Evolutionary conservation across 495 filamentous ascomycete species (phyloP).

Genomic region (Penicillium salamii): DNA sequence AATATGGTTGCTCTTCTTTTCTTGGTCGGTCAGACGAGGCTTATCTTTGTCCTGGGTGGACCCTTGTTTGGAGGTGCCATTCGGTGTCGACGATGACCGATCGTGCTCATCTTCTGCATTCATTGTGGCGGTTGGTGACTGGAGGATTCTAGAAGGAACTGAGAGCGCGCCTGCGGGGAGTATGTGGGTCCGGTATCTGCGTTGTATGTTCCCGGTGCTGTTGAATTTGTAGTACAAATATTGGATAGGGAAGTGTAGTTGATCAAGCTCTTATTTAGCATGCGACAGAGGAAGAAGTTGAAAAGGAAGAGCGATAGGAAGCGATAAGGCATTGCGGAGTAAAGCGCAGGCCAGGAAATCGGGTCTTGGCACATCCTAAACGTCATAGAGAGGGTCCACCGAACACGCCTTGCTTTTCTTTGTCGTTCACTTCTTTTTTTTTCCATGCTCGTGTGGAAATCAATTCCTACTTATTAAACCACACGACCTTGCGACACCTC

Average conservation of each 20-base stretch:
- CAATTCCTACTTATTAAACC: neutral
- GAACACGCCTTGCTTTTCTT: conserved; percentile 9
- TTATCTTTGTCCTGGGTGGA: conserved; percentile 56
- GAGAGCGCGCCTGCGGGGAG: conserved; percentile 19
- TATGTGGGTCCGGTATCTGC: neutral
- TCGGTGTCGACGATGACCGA: conserved; percentile 52
- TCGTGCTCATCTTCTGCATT: conserved; percentile 35
- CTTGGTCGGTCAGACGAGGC: conserved; percentile 76
- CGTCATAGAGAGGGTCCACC: conserved; percentile 30
- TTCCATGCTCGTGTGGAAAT: neutral
- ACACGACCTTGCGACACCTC: neutral
- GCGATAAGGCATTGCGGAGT: conserved; percentile 25
- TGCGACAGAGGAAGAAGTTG: neutral
- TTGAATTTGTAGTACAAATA: neutral
- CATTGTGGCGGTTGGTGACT: conserved; percentile 14
- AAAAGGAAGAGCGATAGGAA: conserved; percentile 17
- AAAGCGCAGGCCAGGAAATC: conserved; percentile 10
- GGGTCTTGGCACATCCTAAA: conserved; percentile 25
- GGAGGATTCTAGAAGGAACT: conserved; percentile 19
- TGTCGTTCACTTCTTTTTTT: conserved; percentile 1
- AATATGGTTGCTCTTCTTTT: conserved; percentile 92
- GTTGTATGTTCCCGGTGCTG: neutral
- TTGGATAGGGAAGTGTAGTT: neutral
- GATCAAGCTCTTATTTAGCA: neutral
- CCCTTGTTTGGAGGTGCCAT: conserved; percentile 51